Base-by-base conservation (phyloP, 2,329 filamentous ascomycete genomes). In the Hypoxylon sp. region DNA sequence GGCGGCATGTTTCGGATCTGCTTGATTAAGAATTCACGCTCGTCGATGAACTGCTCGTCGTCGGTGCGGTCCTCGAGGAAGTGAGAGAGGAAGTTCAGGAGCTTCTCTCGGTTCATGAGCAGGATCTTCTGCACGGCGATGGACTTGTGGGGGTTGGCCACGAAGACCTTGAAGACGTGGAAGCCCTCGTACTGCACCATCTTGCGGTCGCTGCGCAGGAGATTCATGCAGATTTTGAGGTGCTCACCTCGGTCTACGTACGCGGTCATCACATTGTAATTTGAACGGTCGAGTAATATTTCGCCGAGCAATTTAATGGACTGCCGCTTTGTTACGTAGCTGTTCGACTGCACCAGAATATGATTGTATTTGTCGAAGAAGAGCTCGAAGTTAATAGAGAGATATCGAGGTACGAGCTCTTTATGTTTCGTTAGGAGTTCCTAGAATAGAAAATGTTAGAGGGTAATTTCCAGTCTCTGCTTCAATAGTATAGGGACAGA, bases 161-260 rank as follows among this genome's bases (percentile, higher is more conserved):
- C 96, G 81, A 99, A 99, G 70, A 99, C 95, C 85, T 99, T 99
- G 87, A 99, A 99, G 46, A 99, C 95, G 79, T 99, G 96, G 80
- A 99, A 99, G 6, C 94, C 96, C 80, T 99, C 96, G 79, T 99
- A 99, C 81, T 98, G 96, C 69, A 99, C 96, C 94, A 99, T 99
- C 81, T 97, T 96, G 74, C 95, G 90, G 80, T 98, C 95, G 80
- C 98, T 96, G 73, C 94, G 91, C 68, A 99, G 84, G 66, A 99
- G 86, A 80, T 97, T 98, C 96, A 99, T 99, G 83, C 94, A 96
- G 71, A 98, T 92, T 83, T 99, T 99, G 74, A 99, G 87, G 78
- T 99, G 94, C 78, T 98, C 95, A 67, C 94, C 94, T 53, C 92
- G 91, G 79, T 97, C 94, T 65, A 99, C 96, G 78, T 98, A 99